Evolutionary conservation across 1,139 yeast genomes (phyloP).

Genomic region (Candida freyschussii): DNA sequence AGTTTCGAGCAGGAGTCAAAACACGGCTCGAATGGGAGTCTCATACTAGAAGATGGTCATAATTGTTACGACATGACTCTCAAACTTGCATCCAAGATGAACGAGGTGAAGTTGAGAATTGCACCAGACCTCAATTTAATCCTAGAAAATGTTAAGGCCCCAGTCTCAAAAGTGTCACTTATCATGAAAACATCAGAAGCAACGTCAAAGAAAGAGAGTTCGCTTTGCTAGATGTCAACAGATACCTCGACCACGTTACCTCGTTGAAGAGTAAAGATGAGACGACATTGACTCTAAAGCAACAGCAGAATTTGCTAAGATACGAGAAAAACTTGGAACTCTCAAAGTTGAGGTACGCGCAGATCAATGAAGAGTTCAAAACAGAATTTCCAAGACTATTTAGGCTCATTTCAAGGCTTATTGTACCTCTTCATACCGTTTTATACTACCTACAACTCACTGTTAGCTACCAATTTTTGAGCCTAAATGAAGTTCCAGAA

Average conservation of each 20-base stretch:
- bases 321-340: conserved; percentile 22
- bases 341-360: conserved; percentile 30
- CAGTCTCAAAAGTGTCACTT: conserved; percentile 24
- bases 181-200: conserved; percentile 28
- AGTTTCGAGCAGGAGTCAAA: conserved; percentile 3
- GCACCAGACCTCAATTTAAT: conserved; percentile 22
- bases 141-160: conserved; percentile 19
- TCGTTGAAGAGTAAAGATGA: conserved; percentile 12
- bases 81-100: conserved; percentile 2
- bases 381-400: conserved; percentile 37
- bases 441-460: conserved; percentile 34
- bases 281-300: conserved; percentile 31
- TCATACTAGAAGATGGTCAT: not conserved
- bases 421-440: conserved; percentile 25
- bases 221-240: conserved; percentile 37
- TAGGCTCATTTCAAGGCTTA: conserved; percentile 23
- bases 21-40: too few species aligned
- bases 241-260: conserved; percentile 15
- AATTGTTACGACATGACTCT: not conserved
- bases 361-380: conserved; percentile 33
- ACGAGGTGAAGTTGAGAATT: conserved; percentile 19
- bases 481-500: conserved; percentile 20
- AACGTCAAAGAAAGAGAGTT: conserved; percentile 31
- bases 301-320: conserved; percentile 35
- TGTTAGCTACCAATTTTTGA: conserved; percentile 29